These are phyloP conservation scores for Solanum megistacrolobum DNA, from an alignment of 257 asterid species.

Conservation along the genomic window DNA sequence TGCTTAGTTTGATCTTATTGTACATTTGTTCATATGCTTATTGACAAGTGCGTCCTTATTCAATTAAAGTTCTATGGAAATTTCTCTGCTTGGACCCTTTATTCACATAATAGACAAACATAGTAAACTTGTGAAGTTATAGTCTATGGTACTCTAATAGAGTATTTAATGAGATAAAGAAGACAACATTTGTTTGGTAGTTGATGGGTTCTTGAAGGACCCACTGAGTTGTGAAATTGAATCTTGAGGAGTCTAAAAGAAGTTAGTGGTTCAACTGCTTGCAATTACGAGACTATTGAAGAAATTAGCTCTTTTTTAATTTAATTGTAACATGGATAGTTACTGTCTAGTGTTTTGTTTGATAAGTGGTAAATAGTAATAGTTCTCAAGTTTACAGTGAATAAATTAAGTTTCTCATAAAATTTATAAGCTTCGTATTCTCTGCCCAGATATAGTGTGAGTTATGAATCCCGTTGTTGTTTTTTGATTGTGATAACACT, in stretches of 20 bases:
- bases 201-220: neutral
- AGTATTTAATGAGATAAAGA: neutral
- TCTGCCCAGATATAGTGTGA: neutral
- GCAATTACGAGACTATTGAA: neutral
- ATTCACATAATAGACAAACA: neutral
- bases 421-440: neutral
- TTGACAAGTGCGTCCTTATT: neutral
- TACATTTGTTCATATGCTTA: neutral
- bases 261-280: neutral
- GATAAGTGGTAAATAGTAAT: neutral
- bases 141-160: neutral
- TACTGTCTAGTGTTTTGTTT: neutral
- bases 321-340: neutral
- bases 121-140: neutral
- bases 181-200: neutral
- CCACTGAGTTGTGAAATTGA: neutral
- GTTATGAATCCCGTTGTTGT: neutral
- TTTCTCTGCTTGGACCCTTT: neutral
- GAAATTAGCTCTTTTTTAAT: neutral
- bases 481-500: neutral
- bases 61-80: neutral
- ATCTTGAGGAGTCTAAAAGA: neutral
- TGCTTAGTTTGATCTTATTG: neutral
- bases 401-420: neutral
- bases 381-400: neutral